phyloP scores from a whole-genome alignment of 2,329 filamentous ascomycete species.

The Apiospora arundinis region DNA sequence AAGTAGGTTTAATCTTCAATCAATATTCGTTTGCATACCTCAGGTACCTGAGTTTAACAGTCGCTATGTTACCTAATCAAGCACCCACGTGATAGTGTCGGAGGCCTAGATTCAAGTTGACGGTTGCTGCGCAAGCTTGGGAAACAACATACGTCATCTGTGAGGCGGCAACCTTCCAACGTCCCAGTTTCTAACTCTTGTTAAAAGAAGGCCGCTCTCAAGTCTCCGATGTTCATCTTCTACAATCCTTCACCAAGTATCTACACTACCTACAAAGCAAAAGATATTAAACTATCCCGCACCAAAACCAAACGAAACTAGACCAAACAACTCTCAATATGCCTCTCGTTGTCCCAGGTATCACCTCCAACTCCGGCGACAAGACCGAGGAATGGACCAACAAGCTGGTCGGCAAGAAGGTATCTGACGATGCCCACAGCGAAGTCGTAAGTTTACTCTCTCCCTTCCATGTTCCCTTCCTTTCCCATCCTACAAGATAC shows the following conservation, averaged over 20 bases:
- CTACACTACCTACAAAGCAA: neutral
- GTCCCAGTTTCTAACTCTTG: constrained; percentile 10
- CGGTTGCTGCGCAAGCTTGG: neutral
- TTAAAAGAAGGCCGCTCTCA: constrained; percentile 3
- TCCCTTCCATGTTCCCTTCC: constrained; percentile 20
- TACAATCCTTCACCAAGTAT: neutral
- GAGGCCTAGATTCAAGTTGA: neutral
- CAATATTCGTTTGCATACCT: too few relatives aligned
- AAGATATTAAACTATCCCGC: neutral
- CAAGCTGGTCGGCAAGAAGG: constrained; percentile 69
- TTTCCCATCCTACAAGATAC: constrained; percentile 3
- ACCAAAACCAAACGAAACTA: neutral
- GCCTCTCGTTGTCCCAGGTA: constrained; percentile 69
- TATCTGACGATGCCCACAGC: constrained; percentile 56
- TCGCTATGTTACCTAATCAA: neutral
- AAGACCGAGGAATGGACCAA: constrained; percentile 63
- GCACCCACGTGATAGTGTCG: constrained; percentile 2
- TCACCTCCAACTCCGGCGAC: constrained; percentile 52
- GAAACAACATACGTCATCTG: constrained; percentile 12
- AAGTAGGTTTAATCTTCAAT: neutral
- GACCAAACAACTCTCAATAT: constrained; percentile 49
- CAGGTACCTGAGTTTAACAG: neutral
- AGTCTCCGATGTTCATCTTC: neutral
- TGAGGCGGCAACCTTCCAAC: neutral
- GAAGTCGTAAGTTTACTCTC: constrained; percentile 55